phyloP scores from a whole-genome alignment of 2,329 filamentous ascomycete species.

The Neophaeococcomyces mojaviensis region DNA sequence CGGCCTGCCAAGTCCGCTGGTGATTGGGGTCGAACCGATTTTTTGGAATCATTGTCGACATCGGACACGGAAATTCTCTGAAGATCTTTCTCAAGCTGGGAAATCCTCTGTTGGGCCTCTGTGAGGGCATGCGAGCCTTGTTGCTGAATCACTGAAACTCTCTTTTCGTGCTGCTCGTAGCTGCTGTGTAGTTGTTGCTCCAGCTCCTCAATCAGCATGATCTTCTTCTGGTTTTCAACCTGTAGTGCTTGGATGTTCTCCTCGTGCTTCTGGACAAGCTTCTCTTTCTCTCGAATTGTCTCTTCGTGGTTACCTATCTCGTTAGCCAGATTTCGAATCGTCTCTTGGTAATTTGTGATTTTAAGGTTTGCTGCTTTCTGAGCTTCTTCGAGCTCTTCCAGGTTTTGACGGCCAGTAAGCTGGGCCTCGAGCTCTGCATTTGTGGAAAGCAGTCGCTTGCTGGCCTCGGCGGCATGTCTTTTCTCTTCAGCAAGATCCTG shows the following conservation, averaged over 20 bases:
- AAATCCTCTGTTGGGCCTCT: constrained; percentile 62
- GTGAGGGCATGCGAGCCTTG: constrained; percentile 70
- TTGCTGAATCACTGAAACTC: constrained; percentile 71
- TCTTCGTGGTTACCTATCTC: constrained; percentile 42
- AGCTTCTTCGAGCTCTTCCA: constrained; percentile 26
- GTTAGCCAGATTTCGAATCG: constrained; percentile 48
- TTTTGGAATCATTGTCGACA: constrained; percentile 29
- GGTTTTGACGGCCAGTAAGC: constrained; percentile 16
- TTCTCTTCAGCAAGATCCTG: constrained; percentile 22
- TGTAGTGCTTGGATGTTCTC: constrained; percentile 43
- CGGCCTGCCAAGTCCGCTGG: constrained; percentile 40
- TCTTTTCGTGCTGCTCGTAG: constrained; percentile 91
- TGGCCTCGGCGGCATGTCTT: constrained; percentile 15
- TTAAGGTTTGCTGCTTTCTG: constrained; percentile 34
- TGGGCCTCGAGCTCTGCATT: constrained; percentile 23
- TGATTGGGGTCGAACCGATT: constrained; percentile 30
- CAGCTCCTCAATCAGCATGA: constrained; percentile 84
- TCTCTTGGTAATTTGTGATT: constrained; percentile 42
- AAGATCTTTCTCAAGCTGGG: constrained; percentile 59
- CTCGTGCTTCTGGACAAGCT: constrained; percentile 40
- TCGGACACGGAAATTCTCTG: constrained; percentile 42
- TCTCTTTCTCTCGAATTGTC: constrained; percentile 36
- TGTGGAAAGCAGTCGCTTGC: constrained; percentile 15
- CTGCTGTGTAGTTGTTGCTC: constrained; percentile 94
- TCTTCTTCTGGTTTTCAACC: constrained; percentile 78